Evolutionary conservation across 257 asterid species (phyloP), one percentile per base, ranked within the genome.

Genomic region (Anisodus acutangulus): DNA sequence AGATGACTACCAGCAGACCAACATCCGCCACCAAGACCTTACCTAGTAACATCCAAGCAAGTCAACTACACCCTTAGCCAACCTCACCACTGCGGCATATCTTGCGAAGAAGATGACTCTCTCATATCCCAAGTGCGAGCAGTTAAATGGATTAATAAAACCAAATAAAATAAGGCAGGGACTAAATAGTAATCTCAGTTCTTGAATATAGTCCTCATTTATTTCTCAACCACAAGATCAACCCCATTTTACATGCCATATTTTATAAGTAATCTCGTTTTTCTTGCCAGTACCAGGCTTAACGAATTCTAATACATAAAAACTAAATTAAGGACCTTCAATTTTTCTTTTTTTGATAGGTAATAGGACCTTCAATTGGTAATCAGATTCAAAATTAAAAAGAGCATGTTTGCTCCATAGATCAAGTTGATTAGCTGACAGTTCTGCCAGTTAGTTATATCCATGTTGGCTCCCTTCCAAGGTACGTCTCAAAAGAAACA

Each of bases 141-240:
- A 72, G 59, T 19, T 22, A 47, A 72, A 72, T 72, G 80, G 59
- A 35, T 35, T 47, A 72, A 22, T 19, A 47, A 43, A 72, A 47
- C 35, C 9, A 45, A 45, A 47, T 47, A 71, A 72, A 45, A 19
- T 19, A 72, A 19, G 3, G 41, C 41, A 19, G 80, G 37, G 41
- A 19, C 41, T n/a, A 72, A 9, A 72, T 72, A 72, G 15, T 9
- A n/a, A 72, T 72, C 59, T 47, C 41, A n/a, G 59, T 17, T 72
- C 59, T 10, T 70, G 55, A 70, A 70, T 41, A 45, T 47, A 43
- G 79, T 4, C 79, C 57, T 70, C 57, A 43, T 17, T 70, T 43
- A 70, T 70, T 70, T 70, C 79, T 10, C 57, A 70, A 70, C 57
- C 57, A 70, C 57, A 70, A 43, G 57, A 70, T 70, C 53, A 70